Evolutionary conservation across 169 alveolate species (phyloP), one percentile per base, ranked within the genome.

Genomic region (Plasmodium gallinaceum): DNA sequence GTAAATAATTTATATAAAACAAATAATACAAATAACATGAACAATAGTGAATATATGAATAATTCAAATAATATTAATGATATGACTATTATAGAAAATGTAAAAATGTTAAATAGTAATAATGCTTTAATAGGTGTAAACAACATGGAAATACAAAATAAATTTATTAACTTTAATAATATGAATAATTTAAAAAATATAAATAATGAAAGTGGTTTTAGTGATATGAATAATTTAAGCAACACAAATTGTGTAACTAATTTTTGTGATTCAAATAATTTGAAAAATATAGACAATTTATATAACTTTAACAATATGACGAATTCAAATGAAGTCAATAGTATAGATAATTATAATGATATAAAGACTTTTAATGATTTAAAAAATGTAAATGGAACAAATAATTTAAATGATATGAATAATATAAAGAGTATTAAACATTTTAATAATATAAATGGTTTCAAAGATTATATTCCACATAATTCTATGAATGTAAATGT

Each of bases 361-460:
- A 18, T 43, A 75, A 43, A 26, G 7, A 10, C 16, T 24, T 1
- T 48, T 12, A 48, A 73, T 5, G 54, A 61, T 54, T 26, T 57
- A 24, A 73, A 22, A 7, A 42, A 73, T 22, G 16, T 32, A 14
- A 75, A 51, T 37, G 64, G 75, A 32, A 42, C n/a, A n/a, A 74
- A 12, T 32, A 69, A 45, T 45, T 10, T 74, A 45, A 45, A 37
- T 46, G 45, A 62, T 65, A 8, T 45, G 68, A 42, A 75, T 5
- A 32, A 73, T 24, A 45, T 8, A 3, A 54, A 73, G 24, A 57
- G 54, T 26, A 54, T 57, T 32, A 46, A 46, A 39, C 45, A 70
- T 70, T 45, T 75, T 61, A 62, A 75, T 54, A 22, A 18, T 51
- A 26, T 46, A 16, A 75, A 46, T 43, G n/a, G 43, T 48, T 20